These are phyloP conservation scores for Sinapis alba DNA, from an alignment of 441 rosid species.

Conservation along the genomic window DNA sequence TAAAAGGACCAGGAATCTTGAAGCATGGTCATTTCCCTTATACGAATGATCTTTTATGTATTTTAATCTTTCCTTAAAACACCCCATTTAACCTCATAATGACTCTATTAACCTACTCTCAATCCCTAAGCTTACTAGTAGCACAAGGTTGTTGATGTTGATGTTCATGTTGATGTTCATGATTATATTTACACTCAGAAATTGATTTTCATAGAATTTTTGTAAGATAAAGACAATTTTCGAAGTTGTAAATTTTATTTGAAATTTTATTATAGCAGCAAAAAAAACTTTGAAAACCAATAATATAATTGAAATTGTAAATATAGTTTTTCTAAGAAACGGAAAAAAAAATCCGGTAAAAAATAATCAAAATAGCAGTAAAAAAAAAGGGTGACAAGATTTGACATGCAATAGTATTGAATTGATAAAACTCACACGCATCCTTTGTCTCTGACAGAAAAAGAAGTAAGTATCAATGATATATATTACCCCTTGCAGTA, in stretches of 20 bases:
- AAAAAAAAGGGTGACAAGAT: not conserved
- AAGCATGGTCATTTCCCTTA: conserved; percentile 30
- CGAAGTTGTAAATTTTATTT: not conserved
- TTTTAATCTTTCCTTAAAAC: not conserved
- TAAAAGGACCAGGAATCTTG: conserved; percentile 36
- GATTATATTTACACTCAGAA: too few relatives aligned
- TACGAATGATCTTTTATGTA: conserved; percentile 1
- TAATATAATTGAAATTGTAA: not conserved
- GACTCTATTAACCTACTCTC: conserved; percentile 43
- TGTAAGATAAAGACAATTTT: not conserved
- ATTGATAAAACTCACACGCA: too few relatives aligned
- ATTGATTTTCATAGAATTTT: too few relatives aligned
- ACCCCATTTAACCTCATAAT: conserved; percentile 20
- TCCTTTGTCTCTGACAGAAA: not conserved
- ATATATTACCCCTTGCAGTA: conserved; percentile 33
- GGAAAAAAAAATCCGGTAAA: not conserved
- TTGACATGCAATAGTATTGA: not conserved
- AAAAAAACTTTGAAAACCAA: not conserved
- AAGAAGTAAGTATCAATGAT: not conserved
- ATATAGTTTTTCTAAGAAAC: not conserved
- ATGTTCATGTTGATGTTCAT: too few relatives aligned
- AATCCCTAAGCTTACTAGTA: conserved; percentile 37
- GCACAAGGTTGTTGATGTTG: conserved; percentile 1
- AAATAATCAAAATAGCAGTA: not conserved
- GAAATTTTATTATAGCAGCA: not conserved